Conservation (phyloP, 495 filamentous ascomycete genomes). For the Penicillium alfredii region DNA sequence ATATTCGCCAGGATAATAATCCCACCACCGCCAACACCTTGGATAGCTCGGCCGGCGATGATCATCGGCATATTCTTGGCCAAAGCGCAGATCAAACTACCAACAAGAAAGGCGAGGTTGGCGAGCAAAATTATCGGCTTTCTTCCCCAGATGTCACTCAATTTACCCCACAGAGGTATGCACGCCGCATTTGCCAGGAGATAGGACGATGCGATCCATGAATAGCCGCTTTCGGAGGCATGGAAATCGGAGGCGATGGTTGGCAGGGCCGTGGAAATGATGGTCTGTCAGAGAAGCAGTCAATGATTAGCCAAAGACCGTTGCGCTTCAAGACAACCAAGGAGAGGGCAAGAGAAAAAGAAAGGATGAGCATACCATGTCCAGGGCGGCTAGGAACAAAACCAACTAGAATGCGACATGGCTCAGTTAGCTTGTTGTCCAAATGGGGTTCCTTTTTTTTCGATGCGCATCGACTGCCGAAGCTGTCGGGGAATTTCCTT, state of each 20-base stretch:
- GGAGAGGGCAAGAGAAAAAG: neutral
- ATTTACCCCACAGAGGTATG: conserved; percentile 74
- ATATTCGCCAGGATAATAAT: conserved; percentile 77
- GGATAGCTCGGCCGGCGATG: conserved; percentile 67
- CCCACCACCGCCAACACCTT: conserved; percentile 81
- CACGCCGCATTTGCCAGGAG: conserved; percentile 63
- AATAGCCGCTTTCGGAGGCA: conserved; percentile 59
- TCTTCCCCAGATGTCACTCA: conserved; percentile 81
- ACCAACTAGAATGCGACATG: conserved; percentile 33
- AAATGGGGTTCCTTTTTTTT: neutral
- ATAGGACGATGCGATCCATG: conserved; percentile 71
- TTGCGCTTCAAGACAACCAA: no score
- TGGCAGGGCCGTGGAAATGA: conserved; percentile 51
- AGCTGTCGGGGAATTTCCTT: conserved; percentile 12
- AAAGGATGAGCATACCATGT: conserved; percentile 35
- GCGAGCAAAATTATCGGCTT: conserved; percentile 73
- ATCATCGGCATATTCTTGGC: conserved; percentile 66
- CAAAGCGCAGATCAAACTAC: conserved; percentile 65
- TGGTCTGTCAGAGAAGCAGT: conserved; percentile 32
- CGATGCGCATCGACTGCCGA: neutral
- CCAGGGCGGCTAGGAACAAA: conserved; percentile 48
- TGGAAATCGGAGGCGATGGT: conserved; percentile 59
- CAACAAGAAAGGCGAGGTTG: conserved; percentile 68
- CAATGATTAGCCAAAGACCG: neutral
- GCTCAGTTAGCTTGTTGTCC: conserved; percentile 9